phyloP scores from a whole-genome alignment of 495 filamentous ascomycete species.

The Cladorrhinum samala region DNA sequence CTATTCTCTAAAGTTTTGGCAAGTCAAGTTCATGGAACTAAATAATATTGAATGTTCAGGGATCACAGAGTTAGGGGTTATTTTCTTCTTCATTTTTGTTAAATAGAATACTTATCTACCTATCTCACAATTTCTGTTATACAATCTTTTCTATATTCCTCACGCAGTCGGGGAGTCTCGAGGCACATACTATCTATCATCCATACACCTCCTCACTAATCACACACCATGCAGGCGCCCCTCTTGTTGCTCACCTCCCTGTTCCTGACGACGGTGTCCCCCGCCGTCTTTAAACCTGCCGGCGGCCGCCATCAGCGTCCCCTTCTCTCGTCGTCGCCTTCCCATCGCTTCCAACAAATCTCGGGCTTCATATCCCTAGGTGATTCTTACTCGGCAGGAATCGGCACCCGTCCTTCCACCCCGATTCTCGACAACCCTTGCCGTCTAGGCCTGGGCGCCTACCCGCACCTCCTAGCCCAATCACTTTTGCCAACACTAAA shows the following conservation, averaged over 20 bases:
- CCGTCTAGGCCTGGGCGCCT: conserved; percentile 32
- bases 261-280: not conserved
- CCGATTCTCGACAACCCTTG: conserved; percentile 36
- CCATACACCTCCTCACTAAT: not conserved
- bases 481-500: conserved; percentile 19
- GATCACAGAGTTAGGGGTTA: not conserved
- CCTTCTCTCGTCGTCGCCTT: not conserved
- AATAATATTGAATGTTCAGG: too few species aligned
- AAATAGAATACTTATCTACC: not conserved
- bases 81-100: not conserved
- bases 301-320: not conserved
- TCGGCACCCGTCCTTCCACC: conserved; percentile 32
- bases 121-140: not conserved
- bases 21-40: too few species aligned
- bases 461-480: conserved; percentile 30
- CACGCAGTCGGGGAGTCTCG: too few species aligned
- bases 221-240: not conserved
- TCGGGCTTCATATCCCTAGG: conserved; percentile 38
- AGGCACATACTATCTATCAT: too few species aligned
- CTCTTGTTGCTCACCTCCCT: not conserved
- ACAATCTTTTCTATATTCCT: not conserved
- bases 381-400: conserved; percentile 45
- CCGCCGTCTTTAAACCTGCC: not conserved
- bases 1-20: too few species aligned
- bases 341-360: not conserved